Evolutionary conservation across 768 basidiomycete species (phyloP).

Genomic region (Gyrodon lividus): DNA sequence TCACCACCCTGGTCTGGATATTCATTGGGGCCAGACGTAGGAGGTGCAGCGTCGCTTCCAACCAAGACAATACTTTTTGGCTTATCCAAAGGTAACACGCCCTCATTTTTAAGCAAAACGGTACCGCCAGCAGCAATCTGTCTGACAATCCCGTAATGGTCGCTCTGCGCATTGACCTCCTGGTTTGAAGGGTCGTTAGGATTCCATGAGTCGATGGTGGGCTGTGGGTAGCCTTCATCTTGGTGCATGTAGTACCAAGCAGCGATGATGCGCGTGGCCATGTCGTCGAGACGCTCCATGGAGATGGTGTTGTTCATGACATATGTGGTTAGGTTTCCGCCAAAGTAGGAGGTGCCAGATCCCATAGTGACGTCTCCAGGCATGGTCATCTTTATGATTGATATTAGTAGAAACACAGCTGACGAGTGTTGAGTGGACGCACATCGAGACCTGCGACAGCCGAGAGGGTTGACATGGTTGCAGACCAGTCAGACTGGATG

Average conservation of each 20-base stretch:
- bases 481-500: slow-evolving; percentile 63
- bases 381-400: slow-evolving; percentile 60
- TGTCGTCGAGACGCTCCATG: slow-evolving; percentile 59
- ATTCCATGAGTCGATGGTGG: slow-evolving; percentile 29
- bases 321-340: slow-evolving; percentile 53
- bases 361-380: slow-evolving; percentile 54
- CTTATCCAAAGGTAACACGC: slow-evolving; percentile 56
- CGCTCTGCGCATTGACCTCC: slow-evolving; percentile 55
- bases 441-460: slow-evolving; percentile 65
- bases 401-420: background rate
- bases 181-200: slow-evolving; percentile 31
- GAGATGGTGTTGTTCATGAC: slow-evolving; percentile 63
- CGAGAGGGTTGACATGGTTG: slow-evolving; percentile 46
- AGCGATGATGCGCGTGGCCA: slow-evolving; percentile 71
- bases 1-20: slow-evolving; percentile 60
- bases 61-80: slow-evolving; percentile 59
- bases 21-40: slow-evolving; percentile 65
- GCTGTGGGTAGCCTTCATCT: slow-evolving; percentile 28
- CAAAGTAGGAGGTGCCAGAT: slow-evolving; percentile 52
- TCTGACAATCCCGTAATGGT: slow-evolving; percentile 50
- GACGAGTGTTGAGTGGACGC: slow-evolving; percentile 16
- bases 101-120: slow-evolving; percentile 68
- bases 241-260: slow-evolving; percentile 49
- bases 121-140: slow-evolving; percentile 67
- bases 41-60: slow-evolving; percentile 66